Evolutionary conservation across 306 rosid genomes (phyloP).

Genomic region (Lathyrus tuberosus): DNA sequence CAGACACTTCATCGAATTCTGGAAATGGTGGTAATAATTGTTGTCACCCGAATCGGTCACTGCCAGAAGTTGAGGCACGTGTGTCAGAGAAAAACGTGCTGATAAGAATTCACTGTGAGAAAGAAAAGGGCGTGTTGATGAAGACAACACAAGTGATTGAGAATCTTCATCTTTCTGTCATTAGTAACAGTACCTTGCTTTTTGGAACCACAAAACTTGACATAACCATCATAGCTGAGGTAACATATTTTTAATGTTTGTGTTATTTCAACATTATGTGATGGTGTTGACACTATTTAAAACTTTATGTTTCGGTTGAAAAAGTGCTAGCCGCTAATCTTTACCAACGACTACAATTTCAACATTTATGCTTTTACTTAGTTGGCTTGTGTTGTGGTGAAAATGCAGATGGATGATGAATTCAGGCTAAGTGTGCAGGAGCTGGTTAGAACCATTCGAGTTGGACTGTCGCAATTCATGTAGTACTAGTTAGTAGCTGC

Average conservation of each 20-base stretch:
- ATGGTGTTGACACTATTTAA: not conserved
- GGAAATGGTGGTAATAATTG: conserved; percentile 37
- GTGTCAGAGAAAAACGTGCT: conserved; percentile 57
- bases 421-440: conserved; percentile 58
- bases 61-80: conserved; percentile 68
- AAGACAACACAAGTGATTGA: conserved; percentile 55
- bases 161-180: conserved; percentile 52
- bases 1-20: conserved; percentile 42
- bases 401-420: conserved; percentile 63
- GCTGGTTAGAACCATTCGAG: conserved; percentile 51
- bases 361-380: no score
- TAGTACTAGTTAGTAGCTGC: not conserved
- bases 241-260: not conserved
- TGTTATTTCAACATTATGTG: not conserved
- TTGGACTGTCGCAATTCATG: conserved; percentile 45
- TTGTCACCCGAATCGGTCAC: conserved; percentile 35
- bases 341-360: no score
- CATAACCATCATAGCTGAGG: conserved; percentile 50
- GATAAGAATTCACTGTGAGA: conserved; percentile 42
- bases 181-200: conserved; percentile 52
- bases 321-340: no score
- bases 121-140: conserved; percentile 47
- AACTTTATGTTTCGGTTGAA: no score
- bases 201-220: conserved; percentile 54
- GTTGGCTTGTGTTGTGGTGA: not conserved